Conservation (phyloP, 2,329 filamentous ascomycete genomes). For the Ophiostoma angusticollis region DNA sequence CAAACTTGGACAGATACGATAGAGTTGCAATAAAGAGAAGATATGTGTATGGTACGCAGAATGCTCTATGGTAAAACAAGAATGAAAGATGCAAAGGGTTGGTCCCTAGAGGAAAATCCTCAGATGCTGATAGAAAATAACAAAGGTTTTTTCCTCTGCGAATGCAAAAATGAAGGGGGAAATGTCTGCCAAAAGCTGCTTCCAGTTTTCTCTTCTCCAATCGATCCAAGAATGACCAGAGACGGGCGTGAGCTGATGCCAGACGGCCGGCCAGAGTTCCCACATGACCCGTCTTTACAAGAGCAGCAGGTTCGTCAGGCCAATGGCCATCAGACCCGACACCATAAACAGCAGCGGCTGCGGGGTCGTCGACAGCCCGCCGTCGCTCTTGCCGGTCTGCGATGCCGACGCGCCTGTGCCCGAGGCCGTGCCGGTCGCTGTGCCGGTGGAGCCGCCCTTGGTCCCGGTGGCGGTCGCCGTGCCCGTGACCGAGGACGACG, state of each 20-base stretch:
- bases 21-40: not conserved
- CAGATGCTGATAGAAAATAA: too few species aligned
- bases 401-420: not conserved
- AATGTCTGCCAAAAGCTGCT: too few species aligned
- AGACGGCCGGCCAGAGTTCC: too few species aligned
- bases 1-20: not conserved
- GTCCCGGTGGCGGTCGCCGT: constrained; percentile 1
- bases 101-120: too few species aligned
- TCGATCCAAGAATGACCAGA: too few species aligned
- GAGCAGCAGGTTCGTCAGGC: constrained; percentile 2
- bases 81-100: too few species aligned
- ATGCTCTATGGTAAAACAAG: too few species aligned
- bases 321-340: constrained; percentile 4
- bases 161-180: not conserved
- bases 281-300: not conserved
- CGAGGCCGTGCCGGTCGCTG: not conserved
- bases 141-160: too few species aligned
- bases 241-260: too few species aligned
- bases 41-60: too few species aligned
- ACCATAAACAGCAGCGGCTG: not conserved
- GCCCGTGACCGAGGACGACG: not conserved
- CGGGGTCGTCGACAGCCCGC: not conserved
- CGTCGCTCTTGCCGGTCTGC: not conserved
- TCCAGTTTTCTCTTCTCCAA: too few species aligned
- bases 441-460: too few species aligned